These are phyloP conservation scores for Penicillium atrosanguineum DNA, from an alignment of 495 filamentous ascomycete species.

Conservation along the genomic window DNA sequence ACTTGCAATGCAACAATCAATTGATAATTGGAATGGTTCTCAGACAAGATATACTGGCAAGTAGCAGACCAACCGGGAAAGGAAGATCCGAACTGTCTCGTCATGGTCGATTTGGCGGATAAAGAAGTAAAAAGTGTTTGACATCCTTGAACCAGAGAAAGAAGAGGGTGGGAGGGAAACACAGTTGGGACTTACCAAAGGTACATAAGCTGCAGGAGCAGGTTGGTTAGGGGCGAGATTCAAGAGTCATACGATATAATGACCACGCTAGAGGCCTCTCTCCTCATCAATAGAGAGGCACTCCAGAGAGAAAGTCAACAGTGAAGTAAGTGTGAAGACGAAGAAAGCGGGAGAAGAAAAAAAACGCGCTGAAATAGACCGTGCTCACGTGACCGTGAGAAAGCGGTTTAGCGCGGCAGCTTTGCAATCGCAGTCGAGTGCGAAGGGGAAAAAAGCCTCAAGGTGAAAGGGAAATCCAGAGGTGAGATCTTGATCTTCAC, in stretches of 20 bases:
- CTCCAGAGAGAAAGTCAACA: neutral
- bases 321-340: slow-evolving; percentile 14
- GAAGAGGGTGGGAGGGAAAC: slow-evolving; percentile 16
- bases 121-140: slow-evolving; percentile 83
- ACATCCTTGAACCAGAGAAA: slow-evolving; percentile 68
- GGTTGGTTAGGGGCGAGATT: slow-evolving; percentile 18
- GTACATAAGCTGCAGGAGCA: slow-evolving; percentile 15
- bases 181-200: slow-evolving; percentile 25
- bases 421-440: slow-evolving; percentile 15
- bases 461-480: slow-evolving; percentile 3
- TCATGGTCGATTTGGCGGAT: slow-evolving; percentile 94
- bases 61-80: slow-evolving; percentile 80
- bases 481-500: neutral
- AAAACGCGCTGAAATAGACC: slow-evolving; percentile 28
- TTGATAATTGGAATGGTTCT: slow-evolving; percentile 37
- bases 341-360: slow-evolving; percentile 22
- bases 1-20: neutral
- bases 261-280: slow-evolving; percentile 5
- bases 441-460: slow-evolving; percentile 12
- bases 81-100: slow-evolving; percentile 69
- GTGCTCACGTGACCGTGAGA: slow-evolving; percentile 24
- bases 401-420: slow-evolving; percentile 27
- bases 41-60: slow-evolving; percentile 98
- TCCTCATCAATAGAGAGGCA: neutral
- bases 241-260: slow-evolving; percentile 8